Conservation (phyloP, 208 protist genomes). For the Leishmania mexicana region DNA sequence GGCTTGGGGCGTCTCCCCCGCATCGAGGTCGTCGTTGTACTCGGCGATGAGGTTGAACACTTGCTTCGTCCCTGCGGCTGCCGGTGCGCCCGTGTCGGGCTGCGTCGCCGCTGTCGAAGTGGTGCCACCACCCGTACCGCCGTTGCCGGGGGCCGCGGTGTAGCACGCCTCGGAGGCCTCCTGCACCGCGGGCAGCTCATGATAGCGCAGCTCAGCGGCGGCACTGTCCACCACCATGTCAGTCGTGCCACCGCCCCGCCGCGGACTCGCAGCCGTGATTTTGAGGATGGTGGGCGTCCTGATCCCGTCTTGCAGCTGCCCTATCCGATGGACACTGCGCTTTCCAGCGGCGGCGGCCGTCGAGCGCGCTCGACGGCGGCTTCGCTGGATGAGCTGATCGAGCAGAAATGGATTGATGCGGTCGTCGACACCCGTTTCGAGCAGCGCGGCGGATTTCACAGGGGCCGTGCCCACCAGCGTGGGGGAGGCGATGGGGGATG, state of each 20-base stretch:
- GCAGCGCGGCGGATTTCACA: slow-evolving; percentile 24
- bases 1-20: not conserved
- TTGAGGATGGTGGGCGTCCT: not conserved
- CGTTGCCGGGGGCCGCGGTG: not conserved
- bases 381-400: slow-evolving; percentile 23
- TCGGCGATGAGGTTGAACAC: slow-evolving; percentile 14
- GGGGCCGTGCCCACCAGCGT: not conserved
- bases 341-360: slow-evolving; percentile 9
- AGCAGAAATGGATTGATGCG: slow-evolving; percentile 25
- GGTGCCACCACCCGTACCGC: not conserved
- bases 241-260: not conserved
- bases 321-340: not conserved
- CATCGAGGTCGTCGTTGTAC: slow-evolving; percentile 10
- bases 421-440: slow-evolving; percentile 30
- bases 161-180: slow-evolving; percentile 17
- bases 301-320: not conserved
- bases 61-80: not conserved
- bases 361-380: slow-evolving; percentile 4
- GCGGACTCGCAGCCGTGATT: not conserved
- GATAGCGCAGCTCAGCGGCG: slow-evolving; percentile 12
- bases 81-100: not conserved
- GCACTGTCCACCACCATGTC: not conserved
- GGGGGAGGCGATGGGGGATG: not conserved
- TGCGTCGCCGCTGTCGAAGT: slow-evolving; percentile 1
- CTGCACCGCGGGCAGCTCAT: slow-evolving; percentile 26